These are phyloP conservation scores for Poa pratensis DNA, from an alignment of 176 grass and related monocot species.

Conservation along the genomic window DNA sequence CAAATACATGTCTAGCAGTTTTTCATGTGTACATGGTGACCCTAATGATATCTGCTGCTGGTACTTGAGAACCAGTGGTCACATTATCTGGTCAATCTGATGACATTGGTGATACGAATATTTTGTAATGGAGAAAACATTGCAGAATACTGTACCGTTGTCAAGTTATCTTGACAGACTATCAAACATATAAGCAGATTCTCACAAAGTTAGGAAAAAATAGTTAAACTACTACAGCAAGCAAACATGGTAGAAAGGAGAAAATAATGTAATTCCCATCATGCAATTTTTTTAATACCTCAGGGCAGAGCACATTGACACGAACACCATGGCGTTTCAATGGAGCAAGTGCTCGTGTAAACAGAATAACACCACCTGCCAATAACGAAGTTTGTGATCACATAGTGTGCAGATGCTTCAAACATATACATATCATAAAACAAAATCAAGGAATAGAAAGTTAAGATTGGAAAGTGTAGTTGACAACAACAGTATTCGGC, in stretches of 20 bases:
- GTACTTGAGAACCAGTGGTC: conserved; percentile 15
- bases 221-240: not conserved
- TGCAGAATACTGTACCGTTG: conserved; percentile 2
- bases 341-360: conserved; percentile 87
- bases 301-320: conserved; percentile 93
- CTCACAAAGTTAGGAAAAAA: conserved; percentile 9
- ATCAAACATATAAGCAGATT: conserved; percentile 24
- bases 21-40: not conserved
- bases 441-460: not conserved
- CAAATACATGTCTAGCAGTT: not conserved
- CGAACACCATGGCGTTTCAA: conserved; percentile 79
- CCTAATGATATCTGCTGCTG: not conserved
- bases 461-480: not conserved
- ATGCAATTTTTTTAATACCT: conserved; percentile 62
- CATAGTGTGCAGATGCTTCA: not conserved
- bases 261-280: conserved; percentile 25
- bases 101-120: not conserved
- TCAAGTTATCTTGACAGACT: conserved; percentile 32
- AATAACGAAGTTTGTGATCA: conserved; percentile 40
- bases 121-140: conserved; percentile 17
- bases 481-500: not conserved
- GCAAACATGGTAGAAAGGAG: not conserved
- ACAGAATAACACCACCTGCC: conserved; percentile 90
- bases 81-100: conserved; percentile 11
- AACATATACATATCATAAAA: not conserved